Percentiles rank a stretch among this genome's conserved stretches.
phyloP scores from a whole-genome alignment of 345 rosid species.

The Citrus australasica region DNA sequence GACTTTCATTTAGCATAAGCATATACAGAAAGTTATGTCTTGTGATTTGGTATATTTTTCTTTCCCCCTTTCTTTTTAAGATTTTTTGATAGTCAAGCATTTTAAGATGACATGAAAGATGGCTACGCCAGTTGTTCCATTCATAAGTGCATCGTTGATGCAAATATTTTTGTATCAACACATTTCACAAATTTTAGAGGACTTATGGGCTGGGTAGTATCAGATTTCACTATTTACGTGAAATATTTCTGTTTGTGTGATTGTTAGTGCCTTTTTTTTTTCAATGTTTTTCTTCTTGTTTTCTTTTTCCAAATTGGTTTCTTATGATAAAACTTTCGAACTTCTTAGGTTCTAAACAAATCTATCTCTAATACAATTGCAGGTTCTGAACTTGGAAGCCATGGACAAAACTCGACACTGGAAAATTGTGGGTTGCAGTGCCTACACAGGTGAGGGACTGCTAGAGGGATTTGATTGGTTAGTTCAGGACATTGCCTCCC shows the following conservation, averaged over 20 bases:
- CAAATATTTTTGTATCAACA: too few relatives aligned
- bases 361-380: not conserved
- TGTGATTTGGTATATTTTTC: not conserved
- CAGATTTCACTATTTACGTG: too few relatives aligned
- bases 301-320: too few relatives aligned
- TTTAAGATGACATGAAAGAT: slow-evolving; percentile 2
- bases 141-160: not conserved
- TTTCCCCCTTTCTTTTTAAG: not conserved
- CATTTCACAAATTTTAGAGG: not conserved
- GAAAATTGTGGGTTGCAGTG: slow-evolving; percentile 86
- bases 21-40: not conserved
- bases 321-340: not conserved
- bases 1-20: not conserved
- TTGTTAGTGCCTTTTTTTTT: not conserved
- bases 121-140: not conserved
- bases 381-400: slow-evolving; percentile 79
- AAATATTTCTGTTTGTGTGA: too few relatives aligned
- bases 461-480: slow-evolving; percentile 92
- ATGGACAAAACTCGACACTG: slow-evolving; percentile 90
- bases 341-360: not conserved
- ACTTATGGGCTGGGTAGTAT: not conserved
- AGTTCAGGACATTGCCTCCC: slow-evolving; percentile 90
- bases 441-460: slow-evolving; percentile 84
- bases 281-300: too few relatives aligned
- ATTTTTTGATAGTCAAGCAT: not conserved